Conservation (phyloP, 2,329 filamentous ascomycete species). For the Aaosphaeria pasadenensis region DNA sequence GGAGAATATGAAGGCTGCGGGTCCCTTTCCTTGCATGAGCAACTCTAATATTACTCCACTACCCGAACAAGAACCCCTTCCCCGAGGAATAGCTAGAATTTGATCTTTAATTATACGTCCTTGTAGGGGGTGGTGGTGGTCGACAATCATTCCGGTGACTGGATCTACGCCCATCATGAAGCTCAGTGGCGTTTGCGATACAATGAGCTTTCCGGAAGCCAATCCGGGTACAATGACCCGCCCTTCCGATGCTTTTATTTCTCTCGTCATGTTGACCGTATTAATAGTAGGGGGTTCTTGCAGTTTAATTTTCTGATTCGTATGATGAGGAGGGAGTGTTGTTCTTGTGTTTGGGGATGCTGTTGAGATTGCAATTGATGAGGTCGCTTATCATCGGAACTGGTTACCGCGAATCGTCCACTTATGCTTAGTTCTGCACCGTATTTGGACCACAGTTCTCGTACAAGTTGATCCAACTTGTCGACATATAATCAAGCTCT, state of each 20-base stretch:
- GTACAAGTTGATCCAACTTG: too few relatives aligned
- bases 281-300: too few relatives aligned
- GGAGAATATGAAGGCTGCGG: slow-evolving; percentile 42
- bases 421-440: too few relatives aligned
- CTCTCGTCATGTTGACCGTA: too few relatives aligned
- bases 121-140: slow-evolving; percentile 42
- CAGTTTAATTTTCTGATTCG: too few relatives aligned
- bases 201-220: not conserved
- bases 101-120: slow-evolving; percentile 29
- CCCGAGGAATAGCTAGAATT: slow-evolving; percentile 44
- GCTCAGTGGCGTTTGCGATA: slow-evolving; percentile 28
- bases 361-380: too few relatives aligned
- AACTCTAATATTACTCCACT: slow-evolving; percentile 47
- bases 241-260: not conserved
- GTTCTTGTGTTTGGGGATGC: too few relatives aligned
- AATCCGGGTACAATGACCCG: not conserved
- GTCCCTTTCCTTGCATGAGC: slow-evolving; percentile 39
- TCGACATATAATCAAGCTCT: too few relatives aligned
- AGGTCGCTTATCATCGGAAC: too few relatives aligned
- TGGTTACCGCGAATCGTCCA: too few relatives aligned
- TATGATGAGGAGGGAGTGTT: too few relatives aligned
- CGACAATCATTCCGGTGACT: slow-evolving; percentile 42
- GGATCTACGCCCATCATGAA: slow-evolving; percentile 48
- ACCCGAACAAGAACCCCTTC: slow-evolving; percentile 49
- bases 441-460: too few relatives aligned